These are phyloP conservation scores for Hyparrhenia diplandra DNA, from an alignment of 176 grass and related monocot genomes.

Conservation along the genomic window DNA sequence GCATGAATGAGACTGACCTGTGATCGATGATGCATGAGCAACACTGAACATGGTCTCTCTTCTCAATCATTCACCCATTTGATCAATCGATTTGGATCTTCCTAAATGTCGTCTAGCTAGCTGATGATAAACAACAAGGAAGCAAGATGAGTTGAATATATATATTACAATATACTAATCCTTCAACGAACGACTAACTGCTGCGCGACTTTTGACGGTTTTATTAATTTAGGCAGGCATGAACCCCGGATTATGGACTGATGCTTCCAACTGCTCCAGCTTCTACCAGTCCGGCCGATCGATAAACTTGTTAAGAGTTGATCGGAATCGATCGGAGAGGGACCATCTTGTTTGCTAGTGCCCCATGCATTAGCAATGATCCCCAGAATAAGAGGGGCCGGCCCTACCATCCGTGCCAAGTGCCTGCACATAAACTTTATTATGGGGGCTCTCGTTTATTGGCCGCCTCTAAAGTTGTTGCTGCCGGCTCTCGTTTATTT, in stretches of 20 bases:
- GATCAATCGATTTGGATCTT: conserved; percentile 3
- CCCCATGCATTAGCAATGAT: neutral
- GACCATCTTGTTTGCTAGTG: neutral
- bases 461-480: conserved; percentile 29
- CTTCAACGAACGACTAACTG: neutral
- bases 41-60: conserved; percentile 10
- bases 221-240: neutral
- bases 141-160: conserved; percentile 9
- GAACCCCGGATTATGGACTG: neutral
- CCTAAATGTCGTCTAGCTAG: conserved; percentile 3
- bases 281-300: too few species aligned
- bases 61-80: neutral
- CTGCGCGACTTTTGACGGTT: neutral
- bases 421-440: conserved; percentile 25
- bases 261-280: conserved; percentile 22
- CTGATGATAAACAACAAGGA: neutral
- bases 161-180: neutral
- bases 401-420: conserved; percentile 43
- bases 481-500: neutral
- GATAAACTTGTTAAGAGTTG: conserved; percentile 11
- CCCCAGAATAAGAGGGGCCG: neutral
- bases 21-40: neutral
- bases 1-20: neutral
- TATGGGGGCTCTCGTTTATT: too few species aligned
- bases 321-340: neutral